Conservation (phyloP, 2,329 filamentous ascomycete genomes). For the Trichophyton mentagrophytes region DNA sequence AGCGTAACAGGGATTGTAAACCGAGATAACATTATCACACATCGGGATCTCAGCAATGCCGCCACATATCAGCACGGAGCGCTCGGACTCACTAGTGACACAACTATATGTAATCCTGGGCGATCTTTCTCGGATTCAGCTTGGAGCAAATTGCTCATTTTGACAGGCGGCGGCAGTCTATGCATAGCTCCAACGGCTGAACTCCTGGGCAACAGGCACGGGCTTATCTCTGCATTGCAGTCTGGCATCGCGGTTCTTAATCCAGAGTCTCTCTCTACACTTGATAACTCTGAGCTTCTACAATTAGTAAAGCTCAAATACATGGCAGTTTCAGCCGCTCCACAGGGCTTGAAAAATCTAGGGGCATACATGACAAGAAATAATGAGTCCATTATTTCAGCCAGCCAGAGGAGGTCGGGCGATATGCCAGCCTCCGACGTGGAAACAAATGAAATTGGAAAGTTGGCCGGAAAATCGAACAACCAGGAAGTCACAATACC, state of each 20-base stretch:
- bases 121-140: slow-evolving; percentile 31
- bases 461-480: background rate
- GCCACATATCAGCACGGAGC: slow-evolving; percentile 42
- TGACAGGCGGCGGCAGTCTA: slow-evolving; percentile 46
- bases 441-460: background rate
- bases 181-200: slow-evolving; percentile 44
- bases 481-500: background rate
- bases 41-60: slow-evolving; percentile 46
- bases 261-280: slow-evolving; percentile 40
- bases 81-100: slow-evolving; percentile 36
- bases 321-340: slow-evolving; percentile 33
- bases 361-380: background rate
- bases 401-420: background rate
- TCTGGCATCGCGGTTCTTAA: slow-evolving; percentile 48
- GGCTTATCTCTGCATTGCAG: slow-evolving; percentile 38
- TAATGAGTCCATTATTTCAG: background rate
- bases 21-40: slow-evolving; percentile 49
- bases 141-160: slow-evolving; percentile 70
- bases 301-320: slow-evolving; percentile 28
- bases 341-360: background rate
- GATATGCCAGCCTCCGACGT: background rate
- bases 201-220: slow-evolving; percentile 37
- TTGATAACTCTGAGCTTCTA: slow-evolving; percentile 31
- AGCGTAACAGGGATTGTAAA: slow-evolving; percentile 37
- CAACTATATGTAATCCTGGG: slow-evolving; percentile 45